A percentile compares a stretch with the other conserved stretches of the same genome.
These are phyloP conservation scores for Leptodermis oblonga DNA, from an alignment of 257 asterid genomes.

Conservation along the genomic window DNA sequence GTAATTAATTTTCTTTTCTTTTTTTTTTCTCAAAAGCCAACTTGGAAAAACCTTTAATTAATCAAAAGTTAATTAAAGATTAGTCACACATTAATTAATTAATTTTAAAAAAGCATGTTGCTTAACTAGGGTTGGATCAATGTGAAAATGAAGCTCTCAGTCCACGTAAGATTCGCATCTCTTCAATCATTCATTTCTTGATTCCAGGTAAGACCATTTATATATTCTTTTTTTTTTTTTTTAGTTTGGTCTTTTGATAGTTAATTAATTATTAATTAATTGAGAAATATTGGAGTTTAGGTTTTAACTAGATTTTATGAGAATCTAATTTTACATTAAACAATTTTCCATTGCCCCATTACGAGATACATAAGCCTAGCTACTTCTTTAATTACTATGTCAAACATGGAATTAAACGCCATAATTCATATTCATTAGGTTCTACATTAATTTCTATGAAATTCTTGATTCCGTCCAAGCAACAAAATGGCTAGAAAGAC, in stretches of 20 bases:
- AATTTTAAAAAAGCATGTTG: neutral
- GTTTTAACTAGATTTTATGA: neutral
- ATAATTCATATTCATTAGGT: neutral
- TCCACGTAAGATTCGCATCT: neutral
- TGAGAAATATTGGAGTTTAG: neutral
- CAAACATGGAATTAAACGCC: too few species aligned
- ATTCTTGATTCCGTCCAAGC: neutral
- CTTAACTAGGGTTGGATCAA: neutral
- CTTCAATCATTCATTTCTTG: neutral
- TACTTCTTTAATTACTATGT: neutral
- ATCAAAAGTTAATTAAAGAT: constrained; percentile 5
- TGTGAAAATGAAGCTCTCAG: neutral
- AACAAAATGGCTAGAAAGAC: too few species aligned
- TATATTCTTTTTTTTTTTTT: too few species aligned
- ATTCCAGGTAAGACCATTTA: neutral
- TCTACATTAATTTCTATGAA: neutral
- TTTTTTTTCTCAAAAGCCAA: neutral
- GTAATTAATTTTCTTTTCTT: too few species aligned
- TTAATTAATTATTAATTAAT: neutral
- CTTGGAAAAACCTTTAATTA: neutral
- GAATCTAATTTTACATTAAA: neutral
- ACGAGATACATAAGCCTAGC: neutral
- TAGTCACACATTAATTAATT: neutral
- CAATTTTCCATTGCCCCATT: neutral
- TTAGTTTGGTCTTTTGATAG: neutral